phyloP scores from a whole-genome alignment of 805 yeast species.

The Ogataea ramenticola region DNA sequence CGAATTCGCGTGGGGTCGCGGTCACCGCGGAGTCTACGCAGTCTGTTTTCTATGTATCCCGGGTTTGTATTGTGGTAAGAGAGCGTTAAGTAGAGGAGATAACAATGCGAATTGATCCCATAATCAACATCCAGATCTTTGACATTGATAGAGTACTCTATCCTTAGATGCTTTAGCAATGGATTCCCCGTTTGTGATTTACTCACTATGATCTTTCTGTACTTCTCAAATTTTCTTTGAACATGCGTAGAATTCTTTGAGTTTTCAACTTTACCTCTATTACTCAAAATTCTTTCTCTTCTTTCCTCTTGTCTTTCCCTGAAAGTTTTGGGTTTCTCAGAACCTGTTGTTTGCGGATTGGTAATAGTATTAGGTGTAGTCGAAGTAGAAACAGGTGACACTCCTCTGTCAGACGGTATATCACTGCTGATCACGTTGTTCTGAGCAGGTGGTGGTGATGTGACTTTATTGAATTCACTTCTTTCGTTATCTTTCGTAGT shows the following conservation, averaged over 20 bases:
- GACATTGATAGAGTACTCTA: constrained; percentile 47
- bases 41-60: constrained; percentile 59
- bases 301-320: background rate
- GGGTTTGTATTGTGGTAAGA: constrained; percentile 73
- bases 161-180: constrained; percentile 45
- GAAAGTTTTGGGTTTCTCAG: background rate
- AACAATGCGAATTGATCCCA: constrained; percentile 47
- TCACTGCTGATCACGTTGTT: too few relatives aligned
- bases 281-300: constrained; percentile 1
- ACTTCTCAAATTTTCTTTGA: constrained; percentile 15
- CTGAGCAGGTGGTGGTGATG: too few relatives aligned
- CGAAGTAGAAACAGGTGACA: too few relatives aligned
- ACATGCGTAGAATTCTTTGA: constrained; percentile 8
- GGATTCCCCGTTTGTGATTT: constrained; percentile 72
- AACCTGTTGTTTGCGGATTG: background rate
- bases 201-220: constrained; percentile 43
- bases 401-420: too few relatives aligned
- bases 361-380: background rate
- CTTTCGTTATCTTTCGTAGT: too few relatives aligned
- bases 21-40: constrained; percentile 24
- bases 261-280: background rate
- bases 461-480: too few relatives aligned
- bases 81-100: constrained; percentile 55
- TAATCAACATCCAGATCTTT: constrained; percentile 52
- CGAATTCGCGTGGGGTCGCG: constrained; percentile 33